Base-by-base conservation (phyloP, 768 basidiomycete genomes). In the Leccinum uliginosum region DNA sequence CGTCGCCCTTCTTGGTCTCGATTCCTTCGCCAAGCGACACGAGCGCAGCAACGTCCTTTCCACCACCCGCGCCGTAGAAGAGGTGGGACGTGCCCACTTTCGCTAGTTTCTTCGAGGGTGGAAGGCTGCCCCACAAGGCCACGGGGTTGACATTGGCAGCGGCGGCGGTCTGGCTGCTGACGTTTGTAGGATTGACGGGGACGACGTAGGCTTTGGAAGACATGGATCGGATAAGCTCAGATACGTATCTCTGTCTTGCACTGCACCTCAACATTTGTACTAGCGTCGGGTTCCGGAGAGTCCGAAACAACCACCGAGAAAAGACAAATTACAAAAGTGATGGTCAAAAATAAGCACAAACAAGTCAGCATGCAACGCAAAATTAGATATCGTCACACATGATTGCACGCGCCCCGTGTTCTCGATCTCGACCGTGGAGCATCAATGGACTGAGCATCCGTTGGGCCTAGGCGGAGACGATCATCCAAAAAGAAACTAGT, bases 1-100 rank as follows among this genome's bases (percentile, higher is more conserved):
- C 69, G 24, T 75, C 71, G 1, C 65, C 75, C 6, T 69, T 74
- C 62, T 83, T 83, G 35, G 62, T 59, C 4, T 72, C 67, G 64
- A 82, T 87, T 2, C 71, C 77, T 0, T 82, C 81, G 0, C 85
- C 85, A 8, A 87, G 74, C 32, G 84, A 83, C 9, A 83, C 77
- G 15, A 88, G 68, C 0, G 83, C 77, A 1, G 84, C 80, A 45
- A 84, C 70, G 11, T 71, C 63, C 11, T 70, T 71, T 11, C 64
- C 56, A 3, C 83, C 81, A 3, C 44, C 50, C 0, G 76, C 78
- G 54, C 81, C 80, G 73, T 81, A 89, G 69, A 89, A 86, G 5
- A 83, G 75, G 51, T 85, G 80, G 1, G 84, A 80, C 0, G 85
- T 83, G 8, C 86, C 87, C 5, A 76, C 81, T 64, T 83, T 81